These are phyloP conservation scores for Groenewaldozyma salmanticensis DNA, from an alignment of 805 yeast species.

Conservation along the genomic window DNA sequence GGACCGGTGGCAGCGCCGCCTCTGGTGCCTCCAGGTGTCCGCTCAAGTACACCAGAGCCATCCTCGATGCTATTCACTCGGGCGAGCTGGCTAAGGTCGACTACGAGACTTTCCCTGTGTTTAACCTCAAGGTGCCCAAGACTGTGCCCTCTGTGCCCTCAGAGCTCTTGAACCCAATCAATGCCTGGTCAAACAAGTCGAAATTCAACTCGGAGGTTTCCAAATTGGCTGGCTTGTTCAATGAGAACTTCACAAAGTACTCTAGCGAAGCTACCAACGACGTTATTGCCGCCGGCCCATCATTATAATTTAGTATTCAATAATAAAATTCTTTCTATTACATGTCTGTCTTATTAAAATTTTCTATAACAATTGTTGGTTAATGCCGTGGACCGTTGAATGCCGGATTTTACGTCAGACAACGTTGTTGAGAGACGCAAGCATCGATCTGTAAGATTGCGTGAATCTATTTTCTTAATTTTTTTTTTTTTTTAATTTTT, in stretches of 20 bases:
- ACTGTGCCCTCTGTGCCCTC: constrained; percentile 72
- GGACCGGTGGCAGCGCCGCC: constrained; percentile 92
- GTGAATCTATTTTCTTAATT: no score
- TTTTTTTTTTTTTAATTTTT: no score
- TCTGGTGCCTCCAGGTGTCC: constrained; percentile 97
- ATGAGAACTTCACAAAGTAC: constrained; percentile 81
- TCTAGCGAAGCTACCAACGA: constrained; percentile 72
- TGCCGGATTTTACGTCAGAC: not conserved
- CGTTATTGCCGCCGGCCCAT: constrained; percentile 91
- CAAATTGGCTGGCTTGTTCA: constrained; percentile 65
- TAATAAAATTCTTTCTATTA: no score
- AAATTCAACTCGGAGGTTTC: constrained; percentile 47
- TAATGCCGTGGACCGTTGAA: not conserved
- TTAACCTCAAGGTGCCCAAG: constrained; percentile 82
- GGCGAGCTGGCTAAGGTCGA: constrained; percentile 75
- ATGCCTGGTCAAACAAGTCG: constrained; percentile 58
- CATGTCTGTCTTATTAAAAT: no score
- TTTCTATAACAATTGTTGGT: not conserved
- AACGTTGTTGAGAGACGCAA: not conserved
- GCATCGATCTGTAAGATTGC: not conserved
- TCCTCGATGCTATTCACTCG: constrained; percentile 86
- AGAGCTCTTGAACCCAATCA: constrained; percentile 78
- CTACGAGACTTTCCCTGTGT: constrained; percentile 76
- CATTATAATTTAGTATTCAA: constrained; percentile 25
- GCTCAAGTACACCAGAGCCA: constrained; percentile 93